Evolutionary conservation across 768 basidiomycete species (phyloP), one percentile per base, ranked within the genome.

Genomic region (Galerina sulciceps): DNA sequence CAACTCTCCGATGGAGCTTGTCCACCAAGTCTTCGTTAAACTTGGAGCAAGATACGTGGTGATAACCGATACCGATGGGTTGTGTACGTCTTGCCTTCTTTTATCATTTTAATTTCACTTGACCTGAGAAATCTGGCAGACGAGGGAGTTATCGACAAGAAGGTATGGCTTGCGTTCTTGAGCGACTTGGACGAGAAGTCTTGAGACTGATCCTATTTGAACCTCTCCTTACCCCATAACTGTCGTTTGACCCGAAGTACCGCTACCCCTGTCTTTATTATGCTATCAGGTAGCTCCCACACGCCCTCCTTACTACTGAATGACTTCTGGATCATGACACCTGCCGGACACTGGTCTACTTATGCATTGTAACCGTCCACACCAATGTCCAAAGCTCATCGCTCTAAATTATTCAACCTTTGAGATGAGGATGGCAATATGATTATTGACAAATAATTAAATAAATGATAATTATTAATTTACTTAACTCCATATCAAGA

Each of bases 1-100:
- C 1, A 88, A 95, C 66, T 89, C 93, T 1, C 93, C 97, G 0
- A 79, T 99, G 70, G 93, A 97, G 72, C 83, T 98, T 48, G 81
- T 98, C 0, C 96, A 98, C 68, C 93, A 93, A 69, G 85, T 96
- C 69, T 99, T 99, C 67, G 89, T 88, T 58, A 98, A 98, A 72
- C 84, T 99, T 17, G 97, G 97, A 0, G 92, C 94, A 10, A 84
- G 93, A 63, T 95, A 96, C 67, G 85, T 99, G 18, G 79, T 98
- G 23, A 86, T 97, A 6, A 89, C 85, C 1, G 92, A 97, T 69
- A 75, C 83, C 1, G 86, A 93, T 51, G 96, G 96, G 6, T 74
- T 86, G 44, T 99, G 93, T 94, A 69, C 69, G 88, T 70, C 17
- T 48, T 50, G 4, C 35, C 14, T 22, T 40, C 31, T 44, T 13